Conservation (phyloP, 805 yeast species). For the Wickerhamiella occidentalis region DNA sequence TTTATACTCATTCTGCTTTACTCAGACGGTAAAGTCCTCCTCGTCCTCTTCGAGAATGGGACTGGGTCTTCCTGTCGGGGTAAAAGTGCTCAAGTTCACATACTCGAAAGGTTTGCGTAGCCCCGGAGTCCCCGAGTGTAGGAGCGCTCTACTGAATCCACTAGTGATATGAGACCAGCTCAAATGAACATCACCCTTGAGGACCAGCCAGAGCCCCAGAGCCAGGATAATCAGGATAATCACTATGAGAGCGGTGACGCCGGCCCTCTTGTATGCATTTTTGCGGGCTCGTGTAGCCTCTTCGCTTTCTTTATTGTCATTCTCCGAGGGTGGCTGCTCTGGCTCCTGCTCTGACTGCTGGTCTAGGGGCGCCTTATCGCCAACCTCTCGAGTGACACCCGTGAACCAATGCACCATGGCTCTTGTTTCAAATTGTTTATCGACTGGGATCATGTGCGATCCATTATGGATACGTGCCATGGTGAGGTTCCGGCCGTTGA, state of each 20-base stretch:
- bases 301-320: conserved; percentile 19
- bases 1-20: too few relatives aligned
- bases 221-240: conserved; percentile 23
- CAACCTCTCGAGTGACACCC: conserved; percentile 17
- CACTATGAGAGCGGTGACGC: conserved; percentile 28
- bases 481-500: conserved; percentile 60
- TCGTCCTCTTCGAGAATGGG: conserved; percentile 22
- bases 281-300: conserved; percentile 26
- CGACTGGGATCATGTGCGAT: conserved; percentile 92
- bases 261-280: conserved; percentile 30
- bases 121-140: conserved; percentile 16
- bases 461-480: conserved; percentile 62
- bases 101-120: conserved; percentile 12
- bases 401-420: conserved; percentile 47
- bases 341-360: background rate
- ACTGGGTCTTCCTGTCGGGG: conserved; percentile 16
- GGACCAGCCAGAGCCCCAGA: conserved; percentile 17
- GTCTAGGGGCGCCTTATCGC: conserved; percentile 2
- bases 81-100: conserved; percentile 15
- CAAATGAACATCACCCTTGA: conserved; percentile 15
- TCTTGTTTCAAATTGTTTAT: conserved; percentile 54
- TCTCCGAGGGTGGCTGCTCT: background rate
- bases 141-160: conserved; percentile 17
- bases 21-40: conserved; percentile 13
- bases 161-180: conserved; percentile 12